Percentiles rank a stretch among this genome's conserved stretches.
phyloP scores from a whole-genome alignment of 805 yeast species.

The Ogataea corticis region DNA sequence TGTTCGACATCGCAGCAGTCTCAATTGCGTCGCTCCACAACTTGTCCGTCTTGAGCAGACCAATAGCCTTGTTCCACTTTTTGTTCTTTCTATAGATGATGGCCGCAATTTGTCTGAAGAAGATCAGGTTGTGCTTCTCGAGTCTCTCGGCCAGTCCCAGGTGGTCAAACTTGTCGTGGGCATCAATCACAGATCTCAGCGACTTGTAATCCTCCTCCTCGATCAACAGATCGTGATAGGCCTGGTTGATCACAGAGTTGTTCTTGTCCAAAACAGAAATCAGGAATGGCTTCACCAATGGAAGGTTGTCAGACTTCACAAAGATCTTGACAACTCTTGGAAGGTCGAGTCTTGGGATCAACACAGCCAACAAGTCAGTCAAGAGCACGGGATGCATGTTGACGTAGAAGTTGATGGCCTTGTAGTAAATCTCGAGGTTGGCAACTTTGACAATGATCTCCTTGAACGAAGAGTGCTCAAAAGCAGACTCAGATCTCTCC shows the following conservation, averaged over 20 bases:
- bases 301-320: slow-evolving; percentile 92
- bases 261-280: slow-evolving; percentile 89
- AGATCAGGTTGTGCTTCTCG: slow-evolving; percentile 86
- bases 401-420: slow-evolving; percentile 93
- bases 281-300: slow-evolving; percentile 92
- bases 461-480: slow-evolving; percentile 92
- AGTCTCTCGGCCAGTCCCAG: slow-evolving; percentile 89
- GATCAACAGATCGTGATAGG: slow-evolving; percentile 91
- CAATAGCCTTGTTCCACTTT: slow-evolving; percentile 87
- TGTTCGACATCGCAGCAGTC: slow-evolving; percentile 83
- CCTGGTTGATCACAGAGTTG: slow-evolving; percentile 86
- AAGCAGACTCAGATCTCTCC: slow-evolving; percentile 89
- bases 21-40: slow-evolving; percentile 93
- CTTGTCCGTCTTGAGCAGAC: slow-evolving; percentile 86
- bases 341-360: slow-evolving; percentile 88
- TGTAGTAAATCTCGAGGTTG: slow-evolving; percentile 94
- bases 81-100: slow-evolving; percentile 90
- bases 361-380: slow-evolving; percentile 79
- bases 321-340: slow-evolving; percentile 94
- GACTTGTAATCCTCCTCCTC: slow-evolving; percentile 97
- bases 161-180: slow-evolving; percentile 89
- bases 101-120: slow-evolving; percentile 96
- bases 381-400: slow-evolving; percentile 88
- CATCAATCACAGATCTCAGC: slow-evolving; percentile 80
- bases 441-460: slow-evolving; percentile 94